Evolutionary conservation across 208 protist genomes (phyloP).

Genomic region (Acanthamoeba lenticulata): DNA sequence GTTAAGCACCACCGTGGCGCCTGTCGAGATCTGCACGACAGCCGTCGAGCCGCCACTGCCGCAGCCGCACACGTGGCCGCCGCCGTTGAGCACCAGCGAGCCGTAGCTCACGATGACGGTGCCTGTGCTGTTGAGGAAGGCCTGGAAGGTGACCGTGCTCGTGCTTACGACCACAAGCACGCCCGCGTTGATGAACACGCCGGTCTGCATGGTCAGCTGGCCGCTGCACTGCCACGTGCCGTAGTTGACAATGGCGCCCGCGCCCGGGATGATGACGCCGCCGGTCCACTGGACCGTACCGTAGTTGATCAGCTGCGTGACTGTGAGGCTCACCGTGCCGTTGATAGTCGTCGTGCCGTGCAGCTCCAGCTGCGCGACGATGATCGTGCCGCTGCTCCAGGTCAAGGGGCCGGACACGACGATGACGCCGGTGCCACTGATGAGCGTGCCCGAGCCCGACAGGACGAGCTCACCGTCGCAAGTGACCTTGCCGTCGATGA

Average conservation of each 20-base stretch:
- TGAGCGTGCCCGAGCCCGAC: neutral
- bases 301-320: slow-evolving; percentile 5
- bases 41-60: neutral
- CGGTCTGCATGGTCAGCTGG: neutral
- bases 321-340: neutral
- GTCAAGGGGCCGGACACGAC: neutral
- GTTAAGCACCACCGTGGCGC: neutral
- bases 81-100: slow-evolving; percentile 7
- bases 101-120: neutral
- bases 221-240: slow-evolving; percentile 44
- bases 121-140: neutral
- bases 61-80: neutral
- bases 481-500: neutral
- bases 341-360: slow-evolving; percentile 4
- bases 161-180: neutral
- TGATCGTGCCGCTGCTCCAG: slow-evolving; percentile 1
- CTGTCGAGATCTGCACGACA: neutral
- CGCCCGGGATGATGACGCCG: neutral
- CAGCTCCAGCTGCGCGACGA: neutral
- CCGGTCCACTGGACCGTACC: slow-evolving; percentile 6
- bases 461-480: neutral
- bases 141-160: neutral
- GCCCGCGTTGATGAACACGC: slow-evolving; percentile 17
- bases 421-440: neutral
- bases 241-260: slow-evolving; percentile 21